Conservation (phyloP, 2,329 filamentous ascomycete genomes). For the Lachnellula cervina region DNA sequence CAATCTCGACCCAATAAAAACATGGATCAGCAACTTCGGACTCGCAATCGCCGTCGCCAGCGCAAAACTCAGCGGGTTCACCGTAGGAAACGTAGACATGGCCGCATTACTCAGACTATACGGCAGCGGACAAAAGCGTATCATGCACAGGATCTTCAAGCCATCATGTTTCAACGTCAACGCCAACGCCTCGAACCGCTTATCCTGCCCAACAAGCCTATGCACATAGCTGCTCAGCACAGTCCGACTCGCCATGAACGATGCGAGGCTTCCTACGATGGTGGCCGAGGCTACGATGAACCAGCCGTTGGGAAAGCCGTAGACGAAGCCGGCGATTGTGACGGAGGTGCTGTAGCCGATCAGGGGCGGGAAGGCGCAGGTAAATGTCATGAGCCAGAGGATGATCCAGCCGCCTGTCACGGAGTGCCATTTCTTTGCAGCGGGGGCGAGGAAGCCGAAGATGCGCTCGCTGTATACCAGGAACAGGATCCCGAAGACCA, state of each 20-base stretch:
- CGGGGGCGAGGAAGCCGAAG: constrained; percentile 68
- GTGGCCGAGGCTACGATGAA: constrained; percentile 71
- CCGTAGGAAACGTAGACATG: constrained; percentile 86
- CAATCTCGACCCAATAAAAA: constrained; percentile 85
- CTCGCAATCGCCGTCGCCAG: constrained; percentile 75
- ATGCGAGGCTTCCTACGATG: constrained; percentile 68
- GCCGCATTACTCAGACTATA: constrained; percentile 94
- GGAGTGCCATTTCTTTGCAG: constrained; percentile 72
- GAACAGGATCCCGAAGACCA: constrained; percentile 60
- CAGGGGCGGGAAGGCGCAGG: constrained; percentile 65
- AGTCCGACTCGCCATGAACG: constrained; percentile 77
- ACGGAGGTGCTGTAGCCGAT: constrained; percentile 66
- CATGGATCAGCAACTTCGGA: constrained; percentile 85
- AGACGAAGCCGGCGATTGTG: constrained; percentile 66
- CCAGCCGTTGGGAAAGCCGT: constrained; percentile 67
- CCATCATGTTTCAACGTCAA: constrained; percentile 89
- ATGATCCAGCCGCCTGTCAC: constrained; percentile 66
- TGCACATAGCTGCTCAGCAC: constrained; percentile 75
- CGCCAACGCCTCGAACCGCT: constrained; percentile 80
- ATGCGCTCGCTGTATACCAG: constrained; percentile 75
- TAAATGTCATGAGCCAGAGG: constrained; percentile 60
- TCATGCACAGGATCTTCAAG: constrained; percentile 81
- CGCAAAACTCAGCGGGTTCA: constrained; percentile 70
- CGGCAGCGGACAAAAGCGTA: constrained; percentile 85
- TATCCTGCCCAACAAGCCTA: constrained; percentile 74